phyloP scores from a whole-genome alignment of 306 rosid genomes.

The Nissolia schottii region DNA sequence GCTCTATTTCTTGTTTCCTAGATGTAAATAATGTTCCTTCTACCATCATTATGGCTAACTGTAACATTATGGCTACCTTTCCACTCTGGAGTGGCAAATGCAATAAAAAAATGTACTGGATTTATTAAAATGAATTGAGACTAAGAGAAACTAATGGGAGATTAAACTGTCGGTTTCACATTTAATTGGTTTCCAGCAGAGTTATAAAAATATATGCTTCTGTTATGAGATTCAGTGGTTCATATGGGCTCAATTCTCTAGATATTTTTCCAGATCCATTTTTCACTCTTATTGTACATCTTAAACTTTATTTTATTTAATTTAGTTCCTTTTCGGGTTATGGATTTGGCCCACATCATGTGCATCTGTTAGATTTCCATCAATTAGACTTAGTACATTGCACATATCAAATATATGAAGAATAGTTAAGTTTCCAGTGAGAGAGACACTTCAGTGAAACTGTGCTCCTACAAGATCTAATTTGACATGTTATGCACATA shows the following conservation, averaged over 20 bases:
- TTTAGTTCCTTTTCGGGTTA: constrained; percentile 2
- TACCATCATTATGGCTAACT: not conserved
- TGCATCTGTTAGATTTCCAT: constrained; percentile 36
- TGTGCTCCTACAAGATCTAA: not conserved
- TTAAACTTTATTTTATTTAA: not conserved
- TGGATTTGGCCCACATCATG: constrained; percentile 48
- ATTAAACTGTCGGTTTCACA: not conserved
- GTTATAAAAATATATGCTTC: not conserved
- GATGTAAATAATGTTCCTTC: not conserved
- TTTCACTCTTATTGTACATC: constrained; percentile 12
- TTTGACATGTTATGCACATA: constrained; percentile 22
- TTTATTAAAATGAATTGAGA: not conserved
- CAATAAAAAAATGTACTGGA: constrained; percentile 9
- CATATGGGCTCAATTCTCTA: constrained; percentile 24
- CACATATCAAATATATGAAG: constrained; percentile 10
- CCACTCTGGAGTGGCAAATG: not conserved
- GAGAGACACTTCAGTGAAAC: constrained; percentile 21
- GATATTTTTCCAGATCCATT: constrained; percentile 34
- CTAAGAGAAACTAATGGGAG: not conserved
- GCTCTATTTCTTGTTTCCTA: not conserved
- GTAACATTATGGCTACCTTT: not conserved
- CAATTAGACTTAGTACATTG: constrained; percentile 8
- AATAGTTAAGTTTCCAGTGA: constrained; percentile 1
- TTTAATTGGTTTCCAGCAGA: not conserved
- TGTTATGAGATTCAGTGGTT: constrained; percentile 22